Conservation (phyloP, 441 rosid species). For the Jatropha multifida region DNA sequence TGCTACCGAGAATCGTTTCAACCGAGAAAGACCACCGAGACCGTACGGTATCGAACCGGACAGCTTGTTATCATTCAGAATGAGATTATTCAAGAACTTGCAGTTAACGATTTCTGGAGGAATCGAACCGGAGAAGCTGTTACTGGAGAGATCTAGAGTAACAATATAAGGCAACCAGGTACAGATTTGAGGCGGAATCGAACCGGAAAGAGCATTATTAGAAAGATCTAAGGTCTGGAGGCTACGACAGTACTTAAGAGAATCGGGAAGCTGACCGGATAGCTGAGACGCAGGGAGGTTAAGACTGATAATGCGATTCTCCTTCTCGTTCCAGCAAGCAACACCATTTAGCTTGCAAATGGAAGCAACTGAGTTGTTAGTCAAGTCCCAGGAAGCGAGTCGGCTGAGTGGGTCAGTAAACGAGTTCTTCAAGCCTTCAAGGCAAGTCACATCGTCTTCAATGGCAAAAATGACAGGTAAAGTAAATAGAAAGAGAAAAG, state of each 20-base stretch:
- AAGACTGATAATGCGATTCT: constrained; percentile 57
- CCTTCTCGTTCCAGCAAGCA: constrained; percentile 76
- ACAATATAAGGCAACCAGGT: constrained; percentile 72
- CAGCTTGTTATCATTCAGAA: constrained; percentile 53
- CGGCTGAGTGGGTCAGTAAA: constrained; percentile 47
- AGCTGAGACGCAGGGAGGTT: constrained; percentile 54
- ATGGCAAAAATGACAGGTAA: constrained; percentile 3
- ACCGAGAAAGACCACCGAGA: constrained; percentile 46
- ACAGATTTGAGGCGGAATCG: constrained; percentile 60
- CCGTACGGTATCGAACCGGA: constrained; percentile 68
- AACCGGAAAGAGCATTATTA: constrained; percentile 56
- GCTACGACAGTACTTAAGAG: constrained; percentile 68
- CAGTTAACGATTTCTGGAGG: constrained; percentile 65
- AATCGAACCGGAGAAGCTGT: constrained; percentile 57
- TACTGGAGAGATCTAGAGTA: constrained; percentile 28
- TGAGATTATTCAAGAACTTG: constrained; percentile 50
- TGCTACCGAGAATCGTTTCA: constrained; percentile 60
- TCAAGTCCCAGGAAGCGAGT: constrained; percentile 63
- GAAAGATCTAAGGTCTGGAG: constrained; percentile 71
- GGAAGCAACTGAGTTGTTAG: constrained; percentile 41
- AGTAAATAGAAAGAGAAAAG: background rate
- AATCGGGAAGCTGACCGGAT: constrained; percentile 57
- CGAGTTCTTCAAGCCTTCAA: constrained; percentile 48
- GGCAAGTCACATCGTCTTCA: constrained; percentile 62
- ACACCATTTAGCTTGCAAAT: constrained; percentile 70